Conservation (phyloP, 2,329 filamentous ascomycete genomes). For the Camillea tinctor region DNA sequence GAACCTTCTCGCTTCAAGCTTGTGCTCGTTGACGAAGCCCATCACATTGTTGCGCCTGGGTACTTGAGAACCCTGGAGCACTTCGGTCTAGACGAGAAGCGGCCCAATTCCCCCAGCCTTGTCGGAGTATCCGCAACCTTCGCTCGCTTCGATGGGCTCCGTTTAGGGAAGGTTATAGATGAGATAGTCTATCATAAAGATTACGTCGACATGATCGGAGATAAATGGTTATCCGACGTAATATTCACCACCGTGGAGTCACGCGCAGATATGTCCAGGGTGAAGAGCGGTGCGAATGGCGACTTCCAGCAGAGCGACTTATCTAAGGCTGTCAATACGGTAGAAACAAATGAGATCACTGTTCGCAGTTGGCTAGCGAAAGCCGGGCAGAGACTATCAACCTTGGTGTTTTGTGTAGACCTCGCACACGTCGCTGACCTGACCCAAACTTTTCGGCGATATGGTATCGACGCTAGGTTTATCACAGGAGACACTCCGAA, state of each 20-base stretch:
- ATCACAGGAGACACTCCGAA: conserved; percentile 81
- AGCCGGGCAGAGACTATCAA: conserved; percentile 72
- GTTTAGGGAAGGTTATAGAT: conserved; percentile 81
- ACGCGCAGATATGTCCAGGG: conserved; percentile 72
- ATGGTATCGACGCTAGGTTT: conserved; percentile 79
- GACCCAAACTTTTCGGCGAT: conserved; percentile 70
- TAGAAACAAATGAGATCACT: conserved; percentile 76
- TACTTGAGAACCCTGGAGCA: conserved; percentile 77
- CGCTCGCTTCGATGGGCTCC: conserved; percentile 77
- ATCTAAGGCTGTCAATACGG: conserved; percentile 79
- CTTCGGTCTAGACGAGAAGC: conserved; percentile 62
- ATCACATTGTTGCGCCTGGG: conserved; percentile 85
- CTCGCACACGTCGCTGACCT: conserved; percentile 75
- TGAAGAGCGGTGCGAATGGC: conserved; percentile 62
- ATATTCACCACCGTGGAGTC: conserved; percentile 90
- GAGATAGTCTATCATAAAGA: conserved; percentile 93
- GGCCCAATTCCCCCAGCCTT: conserved; percentile 60
- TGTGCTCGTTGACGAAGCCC: conserved; percentile 90
- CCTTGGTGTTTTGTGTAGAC: conserved; percentile 92
- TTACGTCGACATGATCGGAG: conserved; percentile 64
- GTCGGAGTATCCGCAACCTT: conserved; percentile 87
- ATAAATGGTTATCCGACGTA: conserved; percentile 90
- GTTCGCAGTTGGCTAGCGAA: conserved; percentile 84
- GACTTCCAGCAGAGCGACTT: conserved; percentile 82
- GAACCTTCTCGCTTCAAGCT: conserved; percentile 80